Base-by-base conservation (phyloP, 306 rosid genomes). In the Castanopsis chinensis region DNA sequence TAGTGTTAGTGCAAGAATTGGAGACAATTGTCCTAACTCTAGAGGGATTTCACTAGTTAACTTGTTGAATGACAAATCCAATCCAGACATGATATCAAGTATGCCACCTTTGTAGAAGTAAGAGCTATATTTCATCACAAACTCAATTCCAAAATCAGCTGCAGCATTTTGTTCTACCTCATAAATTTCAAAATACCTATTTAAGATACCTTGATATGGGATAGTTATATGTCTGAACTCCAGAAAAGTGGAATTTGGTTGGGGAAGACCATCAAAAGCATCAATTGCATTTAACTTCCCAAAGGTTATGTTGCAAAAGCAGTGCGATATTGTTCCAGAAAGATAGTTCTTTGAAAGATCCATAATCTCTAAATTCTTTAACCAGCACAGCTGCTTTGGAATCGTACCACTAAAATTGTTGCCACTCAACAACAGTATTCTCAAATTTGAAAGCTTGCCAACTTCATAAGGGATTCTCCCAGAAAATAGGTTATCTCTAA, bases 401-500 rank as follows among this genome's bases (percentile, higher is more conserved):
- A 81, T 61, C 35, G 53, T 5, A 33, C 85, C 85, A 33, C 54
- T 69, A 23, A 76, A 58, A 52, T 23, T 6, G 20, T 82, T 82
- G 23, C 49, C 78, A 20, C 67, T 76, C 12, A 81, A n/a, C 61
- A 76, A 76, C 33, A 81, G 72, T 70, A 72, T 41, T 12, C 73
- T 57, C 21, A 81, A 64, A 14, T 21, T 28, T 20, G 73, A 30
- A 13, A 81, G 37, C 14, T 57, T 1, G 19, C 69, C 65, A 12
- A 81, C 71, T 77, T 80, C 76, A 49, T 72, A 12, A 5, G 85
- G 78, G 23, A 81, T 75, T 59, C 27, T 65, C 19, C 81, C 69
- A 20, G 74, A 76, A 15, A 81, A 45, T 27, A 8, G 51, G 57
- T 81, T 81, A 19, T 69, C 45, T 56, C 65, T 75, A 20, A 81